Evolutionary conservation across 495 filamentous ascomycete species (phyloP).

Genomic region (Xylaria telfairii): DNA sequence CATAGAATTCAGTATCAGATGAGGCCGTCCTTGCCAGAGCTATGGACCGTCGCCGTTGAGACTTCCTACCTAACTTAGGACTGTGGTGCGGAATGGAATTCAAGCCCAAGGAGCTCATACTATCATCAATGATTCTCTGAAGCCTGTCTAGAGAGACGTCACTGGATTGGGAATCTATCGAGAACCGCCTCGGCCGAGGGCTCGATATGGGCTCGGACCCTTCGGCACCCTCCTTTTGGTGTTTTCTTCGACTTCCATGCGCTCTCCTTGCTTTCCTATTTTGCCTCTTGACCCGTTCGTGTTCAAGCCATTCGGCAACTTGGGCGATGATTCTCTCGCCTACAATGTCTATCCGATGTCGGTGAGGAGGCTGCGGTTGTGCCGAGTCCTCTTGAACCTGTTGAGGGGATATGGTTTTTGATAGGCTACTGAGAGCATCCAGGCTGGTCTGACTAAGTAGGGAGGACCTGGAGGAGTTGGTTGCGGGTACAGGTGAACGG

Average conservation of each 20-base stretch:
- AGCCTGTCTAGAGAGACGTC: slow-evolving; percentile 69
- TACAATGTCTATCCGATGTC: slow-evolving; percentile 46
- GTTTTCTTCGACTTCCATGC: slow-evolving; percentile 37
- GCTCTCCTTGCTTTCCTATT: slow-evolving; percentile 52
- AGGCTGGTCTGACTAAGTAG: slow-evolving; percentile 43
- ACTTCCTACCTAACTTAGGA: slow-evolving; percentile 41
- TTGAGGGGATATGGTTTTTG: slow-evolving; percentile 34
- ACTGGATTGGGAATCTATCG: slow-evolving; percentile 61
- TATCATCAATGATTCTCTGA: slow-evolving; percentile 72
- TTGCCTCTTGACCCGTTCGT: slow-evolving; percentile 71
- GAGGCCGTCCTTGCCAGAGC: slow-evolving; percentile 51
- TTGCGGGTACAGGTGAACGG: slow-evolving; percentile 38
- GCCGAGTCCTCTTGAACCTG: slow-evolving; percentile 39
- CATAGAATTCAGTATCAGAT: slow-evolving; percentile 82
- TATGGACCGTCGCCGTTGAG: slow-evolving; percentile 42
- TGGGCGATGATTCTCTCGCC: slow-evolving; percentile 68
- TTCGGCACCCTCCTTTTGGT: slow-evolving; percentile 30
- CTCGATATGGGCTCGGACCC: slow-evolving; percentile 24
- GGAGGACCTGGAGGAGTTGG: slow-evolving; percentile 47
- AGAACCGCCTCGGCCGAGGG: slow-evolving; percentile 41
- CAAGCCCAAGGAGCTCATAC: slow-evolving; percentile 54
- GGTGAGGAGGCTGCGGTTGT: slow-evolving; percentile 39
- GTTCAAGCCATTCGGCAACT: slow-evolving; percentile 79
- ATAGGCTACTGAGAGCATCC: slow-evolving; percentile 36
- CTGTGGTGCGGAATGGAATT: slow-evolving; percentile 43